phyloP scores from a whole-genome alignment of 2,329 filamentous ascomycete genomes.

The Myriosclerotinia curreyana region DNA sequence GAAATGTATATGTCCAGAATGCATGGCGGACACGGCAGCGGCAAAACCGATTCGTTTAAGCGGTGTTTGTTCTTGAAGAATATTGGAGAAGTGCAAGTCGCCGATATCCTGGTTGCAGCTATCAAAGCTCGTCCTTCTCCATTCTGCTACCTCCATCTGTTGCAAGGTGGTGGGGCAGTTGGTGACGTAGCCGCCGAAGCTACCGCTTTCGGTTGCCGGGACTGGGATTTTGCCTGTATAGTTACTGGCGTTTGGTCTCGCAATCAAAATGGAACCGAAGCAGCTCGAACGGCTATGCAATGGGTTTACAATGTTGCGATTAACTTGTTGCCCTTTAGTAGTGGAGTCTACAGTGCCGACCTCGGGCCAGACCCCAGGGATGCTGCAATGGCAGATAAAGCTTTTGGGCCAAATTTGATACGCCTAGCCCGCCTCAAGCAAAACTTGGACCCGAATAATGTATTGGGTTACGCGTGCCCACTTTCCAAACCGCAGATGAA shows the following conservation, averaged over 20 bases:
- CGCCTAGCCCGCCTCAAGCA: conserved; percentile 53
- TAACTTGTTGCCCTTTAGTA: conserved; percentile 49
- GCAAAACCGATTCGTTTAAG: conserved; percentile 62
- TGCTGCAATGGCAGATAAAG: conserved; percentile 46
- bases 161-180: conserved; percentile 57
- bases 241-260: conserved; percentile 61
- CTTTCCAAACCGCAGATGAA: conserved; percentile 42
- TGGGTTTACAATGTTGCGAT: conserved; percentile 57
- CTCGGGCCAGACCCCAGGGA: conserved; percentile 62
- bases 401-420: conserved; percentile 54
- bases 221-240: conserved; percentile 63
- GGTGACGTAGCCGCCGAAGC: conserved; percentile 44
- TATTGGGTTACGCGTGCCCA: conserved; percentile 56
- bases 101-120: conserved; percentile 44
- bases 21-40: conserved; percentile 55
- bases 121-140: conserved; percentile 40
- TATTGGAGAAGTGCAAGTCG: conserved; percentile 43
- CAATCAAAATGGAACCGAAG: conserved; percentile 47
- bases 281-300: conserved; percentile 41
- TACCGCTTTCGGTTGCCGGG: conserved; percentile 60
- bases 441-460: conserved; percentile 47
- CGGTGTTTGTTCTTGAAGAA: conserved; percentile 58
- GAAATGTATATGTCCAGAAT: conserved; percentile 61
- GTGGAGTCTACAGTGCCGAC: conserved; percentile 57
- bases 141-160: conserved; percentile 59